Base-by-base conservation (phyloP, 2,329 filamentous ascomycete genomes). In the Fusarium dlaminii region DNA sequence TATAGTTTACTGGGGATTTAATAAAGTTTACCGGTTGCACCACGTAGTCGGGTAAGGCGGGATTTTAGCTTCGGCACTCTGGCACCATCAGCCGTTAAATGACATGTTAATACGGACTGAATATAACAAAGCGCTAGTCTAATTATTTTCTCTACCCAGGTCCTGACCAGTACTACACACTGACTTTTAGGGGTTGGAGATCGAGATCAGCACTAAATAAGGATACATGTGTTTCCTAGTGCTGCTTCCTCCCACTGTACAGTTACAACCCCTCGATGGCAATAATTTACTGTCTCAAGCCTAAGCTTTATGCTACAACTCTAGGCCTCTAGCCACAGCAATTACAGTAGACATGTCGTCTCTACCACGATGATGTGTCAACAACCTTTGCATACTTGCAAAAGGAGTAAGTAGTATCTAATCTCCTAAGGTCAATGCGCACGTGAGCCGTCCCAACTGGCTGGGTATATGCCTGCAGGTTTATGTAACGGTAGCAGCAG, bases 291-390 rank as follows among this genome's bases (percentile, higher is more conserved):
- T 7, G 6, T 24, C 22, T 24, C 6, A 43, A 17, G 15, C 10
- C 42, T 20, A 20, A 13, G 17, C 17, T 18, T 13, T 45, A 4
- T 13, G 7, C 0, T 20, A 3, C 13, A 8, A 5, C 12, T 20
- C 1, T 7, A 5, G 8, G 12, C 2, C 12, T 13, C 18, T 5
- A 14, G 3, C 18, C 2, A 30, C n/a, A n/a, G n/a, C n/a, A n/a
- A n/a, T n/a, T n/a, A n/a, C n/a, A n/a, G n/a, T n/a, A n/a, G n/a
- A n/a, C n/a, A n/a, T n/a, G n/a, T n/a, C n/a, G n/a, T 1, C 0
- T 48, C 20, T 12, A 30, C 14, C 14, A 48, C 6, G 20, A 12
- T 8, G 10, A 4, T 32, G 9, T 22, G 6, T 24, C 8, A 13
- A 12, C 5, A 15, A 11, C 13, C 4, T 8, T 29, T 29, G 24